Evolutionary conservation across 768 basidiomycete genomes (phyloP), one percentile per base, ranked within the genome.

Genomic region (Boletales sp.): DNA sequence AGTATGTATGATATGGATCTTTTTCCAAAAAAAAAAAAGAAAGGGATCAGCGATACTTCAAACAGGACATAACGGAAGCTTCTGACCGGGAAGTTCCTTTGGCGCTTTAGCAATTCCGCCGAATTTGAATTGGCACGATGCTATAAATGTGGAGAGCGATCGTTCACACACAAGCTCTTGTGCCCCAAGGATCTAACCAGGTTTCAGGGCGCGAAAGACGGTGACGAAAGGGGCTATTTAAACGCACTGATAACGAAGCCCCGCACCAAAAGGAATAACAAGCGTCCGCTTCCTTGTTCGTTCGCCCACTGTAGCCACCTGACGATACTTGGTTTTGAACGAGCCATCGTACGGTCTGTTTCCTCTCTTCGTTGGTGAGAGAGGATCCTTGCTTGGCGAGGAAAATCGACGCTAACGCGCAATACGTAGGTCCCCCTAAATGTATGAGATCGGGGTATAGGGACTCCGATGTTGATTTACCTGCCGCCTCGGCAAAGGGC

Each of bases 261-360:
- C 90, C 86, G 57, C 87, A 87, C 95, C 95, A 99, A 67, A 96
- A 98, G 56, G 89, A 90, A 68, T 99, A 99, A 65, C 95, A 99
- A 3, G 93, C 90, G 56, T 98, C 95, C 6, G 87, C 80, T 5
- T 77, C 74, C 70, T 99, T 99, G 50, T 83, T 85, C 2, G 92
- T 92, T 19, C 95, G 78, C 2, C 95, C 95, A 57, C 86, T 74
- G 62, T 93, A 96, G 0, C 95, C 95, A 0, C 92, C 92, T 0
- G 74, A 74, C 0, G 59, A 53, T 41, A 79, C 73, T 63, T 69
- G 93, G 44, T 87, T 88, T 40, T 83, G 79, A 14, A 84, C 53
- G 1, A 94, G 73, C 93, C 94, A 98, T 28, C 83, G 74, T 28
- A 88, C 71, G 0, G 90, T 89, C 39, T 70, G 65, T 9, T 71